A percentile compares a stretch with the other conserved stretches of the same genome.
Conservation (phyloP, 306 rosid genomes). For the Lotus japonicus region DNA sequence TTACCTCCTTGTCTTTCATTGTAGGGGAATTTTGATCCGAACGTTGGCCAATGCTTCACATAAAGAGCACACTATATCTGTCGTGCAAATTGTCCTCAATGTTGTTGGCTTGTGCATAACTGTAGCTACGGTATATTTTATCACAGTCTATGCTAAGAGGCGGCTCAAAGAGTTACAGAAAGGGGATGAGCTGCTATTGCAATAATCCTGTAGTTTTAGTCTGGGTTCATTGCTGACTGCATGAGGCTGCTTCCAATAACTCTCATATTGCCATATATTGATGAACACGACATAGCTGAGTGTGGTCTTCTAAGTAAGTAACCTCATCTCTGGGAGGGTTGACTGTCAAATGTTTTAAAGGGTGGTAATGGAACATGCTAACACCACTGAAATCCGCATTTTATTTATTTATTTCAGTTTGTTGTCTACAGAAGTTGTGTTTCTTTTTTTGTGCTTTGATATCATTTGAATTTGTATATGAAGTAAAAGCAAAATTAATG, state of each 20-base stretch:
- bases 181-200: constrained; percentile 50
- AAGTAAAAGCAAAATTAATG: not conserved
- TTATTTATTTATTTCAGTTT: not conserved
- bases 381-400: constrained; percentile 25
- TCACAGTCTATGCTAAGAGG: constrained; percentile 63
- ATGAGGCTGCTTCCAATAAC: not conserved
- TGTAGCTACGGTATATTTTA: constrained; percentile 50
- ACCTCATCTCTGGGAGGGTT: constrained; percentile 29
- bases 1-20: constrained; percentile 8
- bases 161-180: constrained; percentile 39
- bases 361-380: constrained; percentile 19
- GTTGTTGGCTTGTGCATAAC: constrained; percentile 50
- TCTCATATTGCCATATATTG: not conserved
- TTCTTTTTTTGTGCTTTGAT: not conserved
- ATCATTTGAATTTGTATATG: constrained; percentile 9
- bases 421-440: not conserved
- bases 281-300: not conserved
- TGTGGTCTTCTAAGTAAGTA: constrained; percentile 34
- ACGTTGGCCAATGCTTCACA: constrained; percentile 69
- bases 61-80: constrained; percentile 41
- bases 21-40: constrained; percentile 74
- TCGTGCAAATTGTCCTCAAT: constrained; percentile 50
- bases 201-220: constrained; percentile 27
- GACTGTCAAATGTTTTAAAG: not conserved
- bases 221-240: not conserved